Evolutionary conservation across 1,284 basidiomycete species (phyloP).

Genomic region (Malassezia obtusa): DNA sequence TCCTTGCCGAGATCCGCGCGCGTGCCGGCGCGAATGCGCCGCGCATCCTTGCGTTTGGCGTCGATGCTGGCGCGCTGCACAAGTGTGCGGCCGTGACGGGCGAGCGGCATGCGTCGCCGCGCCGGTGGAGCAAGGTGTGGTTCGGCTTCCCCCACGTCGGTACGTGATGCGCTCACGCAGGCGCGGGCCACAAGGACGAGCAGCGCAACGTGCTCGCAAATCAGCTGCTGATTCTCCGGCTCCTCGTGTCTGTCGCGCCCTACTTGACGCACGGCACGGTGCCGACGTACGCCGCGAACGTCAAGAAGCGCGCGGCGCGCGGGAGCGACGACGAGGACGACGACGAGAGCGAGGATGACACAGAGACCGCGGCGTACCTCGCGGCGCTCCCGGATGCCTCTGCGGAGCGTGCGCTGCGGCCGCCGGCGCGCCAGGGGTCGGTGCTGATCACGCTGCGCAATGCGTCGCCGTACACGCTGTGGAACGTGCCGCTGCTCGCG

Average conservation of each 20-base stretch:
- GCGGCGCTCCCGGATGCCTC: neutral
- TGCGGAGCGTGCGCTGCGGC: slow-evolving; percentile 50
- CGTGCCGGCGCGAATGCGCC: slow-evolving; percentile 51
- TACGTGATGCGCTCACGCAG: slow-evolving; percentile 41
- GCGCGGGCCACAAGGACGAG: slow-evolving; percentile 89
- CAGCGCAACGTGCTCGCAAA: slow-evolving; percentile 86
- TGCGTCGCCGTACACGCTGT: slow-evolving; percentile 75
- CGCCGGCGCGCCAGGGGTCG: slow-evolving; percentile 51
- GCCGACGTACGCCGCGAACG: slow-evolving; percentile 24
- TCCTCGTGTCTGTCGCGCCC: slow-evolving; percentile 64
- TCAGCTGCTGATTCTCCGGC: slow-evolving; percentile 74
- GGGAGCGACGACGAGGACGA: slow-evolving; percentile 22
- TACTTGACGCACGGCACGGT: slow-evolving; percentile 53
- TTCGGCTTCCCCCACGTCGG: slow-evolving; percentile 91
- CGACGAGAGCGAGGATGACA: slow-evolving; percentile 4
- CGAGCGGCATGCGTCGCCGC: neutral
- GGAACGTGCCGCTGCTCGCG: slow-evolving; percentile 53
- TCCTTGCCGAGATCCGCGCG: slow-evolving; percentile 51
- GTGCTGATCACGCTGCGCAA: slow-evolving; percentile 82
- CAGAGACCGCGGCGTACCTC: neutral
- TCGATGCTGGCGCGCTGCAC: slow-evolving; percentile 73
- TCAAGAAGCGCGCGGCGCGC: slow-evolving; percentile 2
- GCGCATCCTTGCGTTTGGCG: slow-evolving; percentile 65
- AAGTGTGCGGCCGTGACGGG: slow-evolving; percentile 52
- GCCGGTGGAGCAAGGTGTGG: slow-evolving; percentile 66